A percentile compares a stretch with the other conserved stretches of the same genome.
phyloP scores from a whole-genome alignment of 495 filamentous ascomycete species.

The Hypoxylon lenormandii region DNA sequence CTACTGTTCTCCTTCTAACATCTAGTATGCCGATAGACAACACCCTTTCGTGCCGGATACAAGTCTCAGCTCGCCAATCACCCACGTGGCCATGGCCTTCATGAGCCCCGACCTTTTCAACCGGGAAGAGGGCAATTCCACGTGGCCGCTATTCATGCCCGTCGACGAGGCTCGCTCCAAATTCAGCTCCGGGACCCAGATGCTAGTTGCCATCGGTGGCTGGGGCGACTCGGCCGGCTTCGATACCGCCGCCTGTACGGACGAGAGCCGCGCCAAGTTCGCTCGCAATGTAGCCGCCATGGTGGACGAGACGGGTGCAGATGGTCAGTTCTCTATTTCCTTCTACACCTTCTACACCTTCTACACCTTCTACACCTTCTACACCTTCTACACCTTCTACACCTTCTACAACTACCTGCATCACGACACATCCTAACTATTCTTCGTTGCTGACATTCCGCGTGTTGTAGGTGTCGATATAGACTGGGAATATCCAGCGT shows the following conservation, averaged over 20 bases:
- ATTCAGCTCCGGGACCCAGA: constrained; percentile 69
- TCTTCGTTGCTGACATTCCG: constrained; percentile 6
- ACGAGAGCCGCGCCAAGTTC: constrained; percentile 66
- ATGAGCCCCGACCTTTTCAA: constrained; percentile 73
- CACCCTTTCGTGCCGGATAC: constrained; percentile 64
- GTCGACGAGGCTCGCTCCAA: constrained; percentile 67
- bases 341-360: too few relatives aligned
- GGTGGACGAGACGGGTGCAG: constrained; percentile 71
- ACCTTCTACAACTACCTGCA: too few relatives aligned
- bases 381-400: too few relatives aligned
- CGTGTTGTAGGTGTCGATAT: constrained; percentile 67
- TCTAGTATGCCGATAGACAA: constrained; percentile 54
- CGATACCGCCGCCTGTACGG: constrained; percentile 66
- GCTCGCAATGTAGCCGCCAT: constrained; percentile 73
- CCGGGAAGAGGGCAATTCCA: constrained; percentile 55
- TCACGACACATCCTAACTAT: not conserved
- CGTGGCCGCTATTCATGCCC: constrained; percentile 71
- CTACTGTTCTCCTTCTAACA: not conserved
- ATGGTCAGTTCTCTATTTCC: constrained; percentile 57
- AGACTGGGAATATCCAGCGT: constrained; percentile 84
- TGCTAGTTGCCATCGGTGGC: constrained; percentile 78
- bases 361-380: too few relatives aligned
- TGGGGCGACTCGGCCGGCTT: constrained; percentile 79
- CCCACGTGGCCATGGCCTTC: constrained; percentile 77
- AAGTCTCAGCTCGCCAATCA: constrained; percentile 62